These are phyloP conservation scores for Malus domestica DNA, from an alignment of 306 rosid genomes.

Conservation along the genomic window ASM211411v1 NC_041795.1:6820001-6820500, in stretches of 20 bases:
- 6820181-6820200: conserved; percentile 42
- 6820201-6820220: conserved; percentile 90
- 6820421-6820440: too few relatives aligned
- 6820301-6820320: conserved; percentile 19
- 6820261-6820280: neutral
- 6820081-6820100: conserved; percentile 94
- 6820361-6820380: neutral
- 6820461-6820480: too few relatives aligned
- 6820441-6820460: too few relatives aligned
- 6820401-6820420: neutral
- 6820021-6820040: neutral
- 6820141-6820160: conserved; percentile 24
- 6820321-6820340: neutral
- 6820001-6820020: neutral
- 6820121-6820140: conserved; percentile 46
- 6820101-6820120: conserved; percentile 66
- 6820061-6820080: conserved; percentile 77
- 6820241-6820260: neutral
- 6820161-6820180: conserved; percentile 50
- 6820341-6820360: neutral
- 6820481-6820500: too few relatives aligned
- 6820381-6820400: neutral
- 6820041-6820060: conserved; percentile 47
- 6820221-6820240: neutral
- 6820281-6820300: neutral